phyloP scores from a whole-genome alignment of 495 filamentous ascomycete species.

The Lophium mytilinum region DNA sequence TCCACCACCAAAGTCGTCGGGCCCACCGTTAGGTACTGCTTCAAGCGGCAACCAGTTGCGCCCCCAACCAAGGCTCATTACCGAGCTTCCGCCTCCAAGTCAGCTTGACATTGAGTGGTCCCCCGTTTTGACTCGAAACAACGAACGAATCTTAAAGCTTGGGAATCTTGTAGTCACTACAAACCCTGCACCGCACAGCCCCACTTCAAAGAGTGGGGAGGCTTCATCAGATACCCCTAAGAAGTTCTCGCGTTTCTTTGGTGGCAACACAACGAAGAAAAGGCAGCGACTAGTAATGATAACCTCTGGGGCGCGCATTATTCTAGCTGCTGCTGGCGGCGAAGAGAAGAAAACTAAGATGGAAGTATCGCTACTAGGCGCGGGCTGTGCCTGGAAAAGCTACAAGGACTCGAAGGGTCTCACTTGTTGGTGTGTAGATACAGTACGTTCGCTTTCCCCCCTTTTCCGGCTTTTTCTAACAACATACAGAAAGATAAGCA shows the following conservation, averaged over 20 bases:
- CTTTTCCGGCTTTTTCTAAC: conserved; percentile 10
- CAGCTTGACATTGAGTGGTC: conserved; percentile 99
- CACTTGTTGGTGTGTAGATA: conserved; percentile 86
- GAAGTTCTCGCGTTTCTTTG: conserved; percentile 88
- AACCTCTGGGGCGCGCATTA: conserved; percentile 79
- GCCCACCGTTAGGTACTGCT: conserved; percentile 30
- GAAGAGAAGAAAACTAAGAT: conserved; percentile 94
- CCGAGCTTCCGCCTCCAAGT: conserved; percentile 88
- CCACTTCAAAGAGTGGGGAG: conserved; percentile 56
- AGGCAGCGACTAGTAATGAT: conserved; percentile 90
- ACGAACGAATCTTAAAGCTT: conserved; percentile 91
- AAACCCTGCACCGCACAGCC: conserved; percentile 59
- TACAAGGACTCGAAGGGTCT: conserved; percentile 76
- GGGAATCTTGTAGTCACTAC: conserved; percentile 81
- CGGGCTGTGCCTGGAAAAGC: conserved; percentile 67
- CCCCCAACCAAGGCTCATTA: conserved; percentile 75
- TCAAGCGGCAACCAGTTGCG: conserved; percentile 38
- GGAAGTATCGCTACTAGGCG: conserved; percentile 69
- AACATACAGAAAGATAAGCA: conserved; percentile 69
- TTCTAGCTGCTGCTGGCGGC: conserved; percentile 84
- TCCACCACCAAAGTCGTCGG: conserved; percentile 39
- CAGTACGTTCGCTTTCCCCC: conserved; percentile 51
- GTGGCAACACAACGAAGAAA: conserved; percentile 82
- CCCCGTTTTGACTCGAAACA: conserved; percentile 79
- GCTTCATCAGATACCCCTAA: conserved; percentile 57